Percentiles rank a stretch among this genome's conserved stretches.
phyloP scores from a whole-genome alignment of 192 early-diverging fungal genomes.

The Pilobolus umbonatus region DNA sequence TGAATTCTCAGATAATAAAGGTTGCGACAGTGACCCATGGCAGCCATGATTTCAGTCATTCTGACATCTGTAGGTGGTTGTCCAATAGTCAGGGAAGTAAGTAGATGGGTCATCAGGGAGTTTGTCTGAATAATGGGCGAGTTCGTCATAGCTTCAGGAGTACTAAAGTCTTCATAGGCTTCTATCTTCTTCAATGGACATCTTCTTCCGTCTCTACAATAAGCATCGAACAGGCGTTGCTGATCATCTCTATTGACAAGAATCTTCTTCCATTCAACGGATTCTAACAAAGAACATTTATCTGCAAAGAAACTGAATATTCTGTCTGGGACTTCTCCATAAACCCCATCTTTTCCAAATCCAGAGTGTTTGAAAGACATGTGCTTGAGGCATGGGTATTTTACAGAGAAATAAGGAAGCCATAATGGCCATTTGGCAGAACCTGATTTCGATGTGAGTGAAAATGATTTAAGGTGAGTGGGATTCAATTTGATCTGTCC shows the following conservation, averaged over 20 bases:
- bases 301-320: background rate
- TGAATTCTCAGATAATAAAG: background rate
- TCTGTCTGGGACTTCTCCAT: background rate
- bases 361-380: slow-evolving; percentile 2
- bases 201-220: too few relatives aligned
- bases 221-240: background rate
- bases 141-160: background rate
- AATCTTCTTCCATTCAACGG: slow-evolving; percentile 3
- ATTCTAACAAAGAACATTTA: background rate
- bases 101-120: background rate
- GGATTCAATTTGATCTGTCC: background rate
- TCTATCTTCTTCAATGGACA: background rate
- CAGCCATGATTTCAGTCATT: background rate
- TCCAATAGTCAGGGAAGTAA: slow-evolving; percentile 6
- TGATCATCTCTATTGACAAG: background rate
- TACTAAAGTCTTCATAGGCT: slow-evolving; percentile 2
- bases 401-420: slow-evolving; percentile 10
- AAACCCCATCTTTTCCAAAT: slow-evolving; percentile 5
- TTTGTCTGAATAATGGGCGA: background rate
- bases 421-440: slow-evolving; percentile 6
- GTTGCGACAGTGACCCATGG: slow-evolving; percentile 5
- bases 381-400: slow-evolving; percentile 2
- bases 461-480: background rate
- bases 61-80: background rate
- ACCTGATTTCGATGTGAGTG: slow-evolving; percentile 7